Base-by-base conservation (phyloP, 768 basidiomycete species). In the Boletales sp. region DNA sequence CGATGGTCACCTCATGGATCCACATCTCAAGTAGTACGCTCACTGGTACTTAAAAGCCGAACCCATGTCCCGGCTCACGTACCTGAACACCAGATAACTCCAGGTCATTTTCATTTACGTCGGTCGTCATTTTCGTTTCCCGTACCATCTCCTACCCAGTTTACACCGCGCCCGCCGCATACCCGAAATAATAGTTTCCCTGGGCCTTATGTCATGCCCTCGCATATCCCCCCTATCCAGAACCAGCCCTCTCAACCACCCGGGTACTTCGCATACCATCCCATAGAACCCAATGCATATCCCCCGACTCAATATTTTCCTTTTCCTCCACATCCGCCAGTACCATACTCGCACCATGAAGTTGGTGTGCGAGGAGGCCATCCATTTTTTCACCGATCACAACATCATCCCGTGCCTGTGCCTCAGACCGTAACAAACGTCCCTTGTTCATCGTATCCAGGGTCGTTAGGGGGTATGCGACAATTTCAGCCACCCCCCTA, bases 161-260 rank as follows among this genome's bases (percentile, higher is more conserved):
- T 71, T 47, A 37, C 67, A 8, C 46, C 66, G 9, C 48, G 66
- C 11, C 50, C 64, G 17, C 54, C 60, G 6, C 74, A 73, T 53
- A 58, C 62, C 53, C 74, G 72, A 31, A 67, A 58, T 18, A 39
- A 60, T 25, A 60, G 59, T 57, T 77, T 73, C 51, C 60, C 69
- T 25, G 72, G 74, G 48, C 78, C 72, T 65, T 82, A 81, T 68
- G 63, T 72, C 59, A 68, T 78, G 64, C 66, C 78, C 57, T 53
- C 72, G 3, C 77, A 73, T 57, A 70, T 71, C 19, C 65, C 69
- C 46, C 41, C 21, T 7, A 50, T 50, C 39, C 50, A 49, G 48
- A 68, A 50, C 31, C 62, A 75, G 53, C 62, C 59, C 6, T 76
- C 51, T 28, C 63, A 58, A 25, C 49, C 53, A 3, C 52, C 75